Base-by-base conservation (phyloP, 352 stramenopile genomes). In the Pythium inflatum region DNA sequence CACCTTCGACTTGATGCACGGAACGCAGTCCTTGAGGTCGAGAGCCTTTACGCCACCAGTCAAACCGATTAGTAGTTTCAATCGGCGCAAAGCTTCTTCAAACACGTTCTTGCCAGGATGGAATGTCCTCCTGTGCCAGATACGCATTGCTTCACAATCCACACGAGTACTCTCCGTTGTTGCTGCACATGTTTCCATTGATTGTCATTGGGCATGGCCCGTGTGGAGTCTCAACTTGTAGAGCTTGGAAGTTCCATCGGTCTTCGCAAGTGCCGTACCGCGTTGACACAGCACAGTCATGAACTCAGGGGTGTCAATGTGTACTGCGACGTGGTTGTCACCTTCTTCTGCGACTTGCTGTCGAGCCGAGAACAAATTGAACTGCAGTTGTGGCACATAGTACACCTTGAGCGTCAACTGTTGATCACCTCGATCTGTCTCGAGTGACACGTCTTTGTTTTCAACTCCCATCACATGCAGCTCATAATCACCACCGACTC, bases 31-130 rank as follows among this genome's bases (percentile, higher is more conserved):
- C 20, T 46, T 50, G 1, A 20, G 20, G n/a, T 48, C 36, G 0
- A 36, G 1, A 13, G 54, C 48, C 25, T 56, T 56, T 2, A 56
- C n/a, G n/a, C n/a, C 25, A 38, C 11, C 13, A 22, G 22, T 33
- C 24, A 56, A 9, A 22, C 48, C 24, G 24, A n/a, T n/a, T n/a
- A 56, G 48, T 38, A n/a, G 48, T 34, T 36, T 36, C 22, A 36
- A 22, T 3, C 11, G 12, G 11, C 48, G 48, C 11, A 56, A 22
- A 22, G 48, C 25, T 14, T n/a, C 25, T 51, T 60, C 31, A 60
- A 60, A 48, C 14, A 25, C 6, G 34, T 60, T 60, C 31, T 60
- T 38, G n/a, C n/a, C n/a, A n/a, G n/a, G 53, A 60, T 60, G 53
- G 28, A 16, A 38, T n/a, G 33, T 25, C 20, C 53, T 5, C 34